Conservation (phyloP, 345 rosid species). For the Citrus australasica region DNA sequence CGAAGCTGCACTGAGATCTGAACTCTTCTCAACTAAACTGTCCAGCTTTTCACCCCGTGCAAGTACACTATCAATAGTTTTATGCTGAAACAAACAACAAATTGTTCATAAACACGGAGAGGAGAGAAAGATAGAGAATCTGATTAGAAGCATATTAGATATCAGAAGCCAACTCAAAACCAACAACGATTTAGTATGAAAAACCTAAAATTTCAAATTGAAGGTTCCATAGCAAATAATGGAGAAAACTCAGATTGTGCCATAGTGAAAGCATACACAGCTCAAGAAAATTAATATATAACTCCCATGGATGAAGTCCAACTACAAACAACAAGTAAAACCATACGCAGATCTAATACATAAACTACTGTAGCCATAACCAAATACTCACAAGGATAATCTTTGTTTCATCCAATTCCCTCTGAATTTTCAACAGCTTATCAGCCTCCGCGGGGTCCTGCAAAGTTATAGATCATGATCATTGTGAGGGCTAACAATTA, state of each 20-base stretch:
- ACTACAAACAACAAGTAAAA: background rate
- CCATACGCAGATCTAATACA: background rate
- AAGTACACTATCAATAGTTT: slow-evolving; percentile 96
- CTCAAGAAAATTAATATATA: background rate
- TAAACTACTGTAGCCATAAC: background rate
- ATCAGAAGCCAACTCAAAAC: background rate
- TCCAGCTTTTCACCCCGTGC: slow-evolving; percentile 97
- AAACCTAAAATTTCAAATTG: background rate
- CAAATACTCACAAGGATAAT: slow-evolving; percentile 79
- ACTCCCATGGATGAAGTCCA: background rate
- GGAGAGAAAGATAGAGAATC: background rate
- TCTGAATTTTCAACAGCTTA: slow-evolving; percentile 91
- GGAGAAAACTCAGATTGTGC: background rate
- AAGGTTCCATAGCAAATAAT: background rate
- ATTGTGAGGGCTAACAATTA: background rate
- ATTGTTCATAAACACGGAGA: background rate
- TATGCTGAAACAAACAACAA: slow-evolving; percentile 55
- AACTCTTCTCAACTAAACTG: slow-evolving; percentile 96
- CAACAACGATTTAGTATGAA: background rate
- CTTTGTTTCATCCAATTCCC: slow-evolving; percentile 98
- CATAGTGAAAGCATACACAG: background rate
- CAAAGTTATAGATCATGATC: slow-evolving; percentile 11
- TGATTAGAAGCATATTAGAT: background rate
- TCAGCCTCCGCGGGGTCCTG: slow-evolving; percentile 99
- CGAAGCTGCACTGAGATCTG: slow-evolving; percentile 92